A percentile compares a stretch with the other conserved stretches of the same genome.
These are phyloP conservation scores for Primulina eburnea DNA, from an alignment of 257 asterid species.

Conservation along the genomic window DNA sequence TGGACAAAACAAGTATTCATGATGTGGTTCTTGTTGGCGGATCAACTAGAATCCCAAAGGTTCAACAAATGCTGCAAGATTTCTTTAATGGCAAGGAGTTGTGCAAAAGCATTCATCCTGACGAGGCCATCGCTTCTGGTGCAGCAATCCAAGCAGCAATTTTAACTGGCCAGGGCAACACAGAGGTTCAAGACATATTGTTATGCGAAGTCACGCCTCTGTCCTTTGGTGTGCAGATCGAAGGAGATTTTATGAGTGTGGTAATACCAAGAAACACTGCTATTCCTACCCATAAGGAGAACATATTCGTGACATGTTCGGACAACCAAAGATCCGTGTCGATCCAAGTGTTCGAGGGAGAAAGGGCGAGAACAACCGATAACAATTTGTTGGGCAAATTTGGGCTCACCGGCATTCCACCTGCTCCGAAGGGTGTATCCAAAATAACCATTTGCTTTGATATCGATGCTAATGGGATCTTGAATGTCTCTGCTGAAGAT, in stretches of 20 bases:
- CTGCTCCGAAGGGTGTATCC: background rate
- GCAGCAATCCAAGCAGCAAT: background rate
- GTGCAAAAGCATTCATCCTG: background rate
- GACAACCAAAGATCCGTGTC: background rate
- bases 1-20: background rate
- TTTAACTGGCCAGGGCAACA: background rate
- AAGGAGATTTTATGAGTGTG: background rate
- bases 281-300: background rate
- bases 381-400: background rate
- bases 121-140: background rate
- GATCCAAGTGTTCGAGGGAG: background rate
- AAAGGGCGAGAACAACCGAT: background rate
- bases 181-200: background rate
- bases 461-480: conserved; percentile 36
- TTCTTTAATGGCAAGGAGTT: background rate
- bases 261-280: background rate
- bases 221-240: background rate
- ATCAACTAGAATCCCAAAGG: background rate
- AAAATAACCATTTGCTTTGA: background rate
- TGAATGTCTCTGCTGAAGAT: background rate
- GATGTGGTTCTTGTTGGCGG: background rate
- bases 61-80: background rate
- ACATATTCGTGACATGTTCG: background rate
- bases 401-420: background rate
- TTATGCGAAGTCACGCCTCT: background rate